These are phyloP conservation scores for Apiospora koreana DNA, from an alignment of 2,329 filamentous ascomycete species.

Conservation along the genomic window DNA sequence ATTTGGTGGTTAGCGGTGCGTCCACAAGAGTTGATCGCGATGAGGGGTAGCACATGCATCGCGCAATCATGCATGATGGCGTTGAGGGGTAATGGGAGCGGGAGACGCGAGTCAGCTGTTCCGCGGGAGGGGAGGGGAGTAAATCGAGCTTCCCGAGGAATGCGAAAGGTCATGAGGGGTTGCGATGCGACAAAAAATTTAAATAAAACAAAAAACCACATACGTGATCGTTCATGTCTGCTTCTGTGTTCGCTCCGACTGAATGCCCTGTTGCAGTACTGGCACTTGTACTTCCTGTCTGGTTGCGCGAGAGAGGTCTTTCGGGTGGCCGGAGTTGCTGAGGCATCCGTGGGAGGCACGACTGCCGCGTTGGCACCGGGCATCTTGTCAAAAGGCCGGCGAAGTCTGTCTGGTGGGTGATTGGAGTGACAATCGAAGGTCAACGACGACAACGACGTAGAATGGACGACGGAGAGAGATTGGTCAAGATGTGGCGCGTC, in stretches of 20 bases:
- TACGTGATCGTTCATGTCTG: slow-evolving; percentile 97
- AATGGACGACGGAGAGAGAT: not conserved
- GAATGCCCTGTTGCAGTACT: slow-evolving; percentile 97
- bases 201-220: slow-evolving; percentile 46
- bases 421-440: not conserved
- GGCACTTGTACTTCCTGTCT: slow-evolving; percentile 99
- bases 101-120: slow-evolving; percentile 14
- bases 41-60: slow-evolving; percentile 9
- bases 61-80: slow-evolving; percentile 19
- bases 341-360: slow-evolving; percentile 58
- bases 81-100: slow-evolving; percentile 16
- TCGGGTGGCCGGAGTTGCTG: slow-evolving; percentile 71
- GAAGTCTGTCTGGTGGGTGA: slow-evolving; percentile 7
- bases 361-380: slow-evolving; percentile 70
- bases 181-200: slow-evolving; percentile 15
- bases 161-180: slow-evolving; percentile 12
- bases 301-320: slow-evolving; percentile 73
- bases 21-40: slow-evolving; percentile 18
- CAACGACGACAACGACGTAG: not conserved
- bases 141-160: slow-evolving; percentile 11
- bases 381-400: slow-evolving; percentile 38
- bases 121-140: slow-evolving; percentile 16
- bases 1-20: slow-evolving; percentile 28
- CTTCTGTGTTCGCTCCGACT: slow-evolving; percentile 96
- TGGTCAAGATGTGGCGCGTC: slow-evolving; percentile 9